Base-by-base conservation (phyloP, 1,284 basidiomycete species). In the Gomphus sp. region DNA sequence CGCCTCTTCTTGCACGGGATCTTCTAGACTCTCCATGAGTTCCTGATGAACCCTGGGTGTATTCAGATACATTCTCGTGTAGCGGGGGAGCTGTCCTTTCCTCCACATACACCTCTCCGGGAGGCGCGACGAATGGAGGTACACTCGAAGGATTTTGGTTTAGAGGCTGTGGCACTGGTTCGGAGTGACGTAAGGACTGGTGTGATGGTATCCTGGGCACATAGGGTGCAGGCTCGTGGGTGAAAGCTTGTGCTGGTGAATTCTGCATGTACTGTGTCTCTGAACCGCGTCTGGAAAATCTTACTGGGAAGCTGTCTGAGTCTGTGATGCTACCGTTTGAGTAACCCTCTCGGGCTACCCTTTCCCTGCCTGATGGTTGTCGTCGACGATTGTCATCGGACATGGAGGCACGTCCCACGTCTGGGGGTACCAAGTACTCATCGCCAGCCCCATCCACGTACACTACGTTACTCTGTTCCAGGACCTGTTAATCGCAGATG, bases 1-100 rank as follows among this genome's bases (percentile, higher is more conserved):
- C 52, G 22, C 52, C 58, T 37, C 52, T 37, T 59, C 51, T 59
- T 25, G 51, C 45, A 37, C 47, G 52, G 14, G 48, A 52, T 55
- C 58, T 53, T 36, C 58, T 52, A 36, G 28, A 36, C 25, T 37
- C 55, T 22, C 34, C 55, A 18, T 56, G 55, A 11, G 45, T 9
- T 12, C 45, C 2, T 33, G 53, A 43, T 31, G 53, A 3, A 31
- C 45, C 53, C 31, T 36, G 39, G 12, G 31, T 45, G 12, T 43
- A 55, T 14, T 44, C 18, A 12, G 31, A 28, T 16, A 33, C 33
- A 31, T 43, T 34, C 25, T 43, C 41, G 41, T 16, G 43, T 41
- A n/a, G 18, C 39, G 7, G 39, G 16, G 25, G 33, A 14, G 11
- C 53, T 12, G 22, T 12, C n/a, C 41, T 16, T n/a, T 28, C 52